A percentile compares a stretch with the other conserved stretches of the same genome.
Conservation (phyloP, 768 basidiomycete species). For the Suillus cothurnatus region DNA sequence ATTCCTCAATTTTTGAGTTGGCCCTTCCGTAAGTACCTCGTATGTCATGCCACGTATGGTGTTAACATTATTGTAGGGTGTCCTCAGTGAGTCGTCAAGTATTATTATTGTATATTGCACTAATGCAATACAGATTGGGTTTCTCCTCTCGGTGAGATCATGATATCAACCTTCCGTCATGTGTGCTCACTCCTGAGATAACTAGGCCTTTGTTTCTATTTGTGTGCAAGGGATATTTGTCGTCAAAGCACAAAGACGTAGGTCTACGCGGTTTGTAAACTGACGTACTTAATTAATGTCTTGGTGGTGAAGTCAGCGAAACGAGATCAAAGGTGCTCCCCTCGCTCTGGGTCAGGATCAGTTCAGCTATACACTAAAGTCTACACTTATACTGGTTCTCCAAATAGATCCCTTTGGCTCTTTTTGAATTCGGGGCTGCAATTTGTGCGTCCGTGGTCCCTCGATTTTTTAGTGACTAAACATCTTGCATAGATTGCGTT, state of each 20-base stretch:
- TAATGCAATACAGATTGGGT: background rate
- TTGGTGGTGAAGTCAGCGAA: background rate
- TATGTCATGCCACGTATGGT: background rate
- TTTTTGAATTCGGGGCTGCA: background rate
- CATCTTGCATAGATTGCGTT: background rate
- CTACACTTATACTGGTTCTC: background rate
- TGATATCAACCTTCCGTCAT: background rate
- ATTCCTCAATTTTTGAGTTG: background rate
- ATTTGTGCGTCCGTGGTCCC: background rate
- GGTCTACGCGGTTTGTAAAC: background rate
- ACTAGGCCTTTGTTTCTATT: background rate
- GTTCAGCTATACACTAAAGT: background rate
- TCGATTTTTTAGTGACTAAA: background rate
- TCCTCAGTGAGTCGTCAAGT: background rate
- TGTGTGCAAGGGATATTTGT: slow-evolving; percentile 5
- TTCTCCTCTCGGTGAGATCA: slow-evolving; percentile 4
- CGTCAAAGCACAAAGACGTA: slow-evolving; percentile 1
- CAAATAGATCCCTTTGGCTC: background rate
- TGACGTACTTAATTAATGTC: background rate
- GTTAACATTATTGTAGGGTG: background rate
- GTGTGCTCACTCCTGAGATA: background rate
- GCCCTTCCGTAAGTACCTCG: background rate
- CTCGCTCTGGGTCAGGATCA: slow-evolving; percentile 5
- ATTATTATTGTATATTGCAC: background rate
- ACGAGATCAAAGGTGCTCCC: slow-evolving; percentile 4